Evolutionary conservation across 768 basidiomycete species (phyloP), one percentile per base, ranked within the genome.

Genomic region (Floccularia luteovirens): DNA sequence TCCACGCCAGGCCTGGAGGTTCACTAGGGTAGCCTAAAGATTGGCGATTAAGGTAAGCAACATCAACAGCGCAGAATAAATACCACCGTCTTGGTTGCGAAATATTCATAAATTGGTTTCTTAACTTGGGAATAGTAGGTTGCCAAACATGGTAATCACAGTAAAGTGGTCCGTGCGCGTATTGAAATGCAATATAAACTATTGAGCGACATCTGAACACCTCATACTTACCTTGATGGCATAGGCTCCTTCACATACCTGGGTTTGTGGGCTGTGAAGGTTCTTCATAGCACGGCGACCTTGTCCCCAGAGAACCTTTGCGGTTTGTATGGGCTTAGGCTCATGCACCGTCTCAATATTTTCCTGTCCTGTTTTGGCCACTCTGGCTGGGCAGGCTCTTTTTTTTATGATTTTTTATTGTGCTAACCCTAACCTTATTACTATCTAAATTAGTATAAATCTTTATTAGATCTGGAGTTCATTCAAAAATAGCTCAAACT

Each of bases 321-420:
- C 54, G 68, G 70, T 57, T 78, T 78, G 76, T 79, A 70, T 80
- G 75, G 59, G 74, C 74, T 74, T 73, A 66, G 77, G 79, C 68
- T 69, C 74, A 79, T 79, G 80, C 78, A 82, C 72, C 71, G 76
- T 81, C 78, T 68, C 50, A 80, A 82, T 82, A 82, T 82, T 82
- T 82, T 70, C 78, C 79, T 56, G 77, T 75, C 70, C 72, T 63
- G 60, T 65, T 66, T 63, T 50, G 67, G 72, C 71, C 74, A 69
- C 69, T 70, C 69, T 68, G 67, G 67, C 67, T 69, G 57, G 55
- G 63, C 48, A 56, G 67, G 66, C 66, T 56, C 50, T 42, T 54
- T 56, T 61, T 62, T 63, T 62, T 57, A 48, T 40, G 51, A 1
- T 24, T 0, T 36, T 35, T 14, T 10, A 1, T 43, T 3, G 5